A percentile compares a stretch with the other conserved stretches of the same genome.
phyloP scores from a whole-genome alignment of 352 stramenopile genomes.

The Globisporangium polare region DNA sequence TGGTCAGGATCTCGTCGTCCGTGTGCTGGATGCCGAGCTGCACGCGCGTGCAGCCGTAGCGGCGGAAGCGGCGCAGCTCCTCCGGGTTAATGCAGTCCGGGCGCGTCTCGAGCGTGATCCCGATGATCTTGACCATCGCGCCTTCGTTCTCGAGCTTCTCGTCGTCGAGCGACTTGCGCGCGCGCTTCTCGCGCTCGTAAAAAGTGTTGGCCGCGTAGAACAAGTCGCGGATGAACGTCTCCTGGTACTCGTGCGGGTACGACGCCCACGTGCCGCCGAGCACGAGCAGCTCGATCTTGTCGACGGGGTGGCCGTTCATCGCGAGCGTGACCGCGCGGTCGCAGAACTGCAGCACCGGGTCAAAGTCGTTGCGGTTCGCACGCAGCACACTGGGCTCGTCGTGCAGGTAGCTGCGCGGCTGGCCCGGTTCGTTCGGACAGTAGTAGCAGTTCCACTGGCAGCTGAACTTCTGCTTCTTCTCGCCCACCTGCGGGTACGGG shows the following conservation, averaged over 20 bases:
- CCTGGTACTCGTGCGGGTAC: constrained; percentile 89
- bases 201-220: constrained; percentile 94
- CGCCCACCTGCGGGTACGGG: constrained; percentile 78
- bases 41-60: constrained; percentile 85
- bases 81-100: constrained; percentile 90
- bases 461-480: constrained; percentile 85
- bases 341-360: constrained; percentile 90
- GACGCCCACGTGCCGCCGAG: constrained; percentile 91
- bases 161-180: constrained; percentile 70
- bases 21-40: constrained; percentile 93
- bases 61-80: constrained; percentile 78
- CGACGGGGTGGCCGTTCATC: constrained; percentile 91
- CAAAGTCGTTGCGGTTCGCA: constrained; percentile 91
- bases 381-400: constrained; percentile 91
- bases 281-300: constrained; percentile 92
- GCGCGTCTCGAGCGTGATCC: constrained; percentile 87
- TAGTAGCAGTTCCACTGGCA: constrained; percentile 97
- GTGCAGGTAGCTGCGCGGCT: constrained; percentile 91
- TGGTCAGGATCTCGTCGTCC: constrained; percentile 86
- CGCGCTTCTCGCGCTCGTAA: constrained; percentile 66
- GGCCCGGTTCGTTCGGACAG: constrained; percentile 90
- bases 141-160: constrained; percentile 89
- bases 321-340: constrained; percentile 87
- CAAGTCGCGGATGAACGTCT: constrained; percentile 88
- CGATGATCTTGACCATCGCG: constrained; percentile 85